Conservation (phyloP, 2,329 filamentous ascomycete genomes). For the Botrytis byssoidea region DNA sequence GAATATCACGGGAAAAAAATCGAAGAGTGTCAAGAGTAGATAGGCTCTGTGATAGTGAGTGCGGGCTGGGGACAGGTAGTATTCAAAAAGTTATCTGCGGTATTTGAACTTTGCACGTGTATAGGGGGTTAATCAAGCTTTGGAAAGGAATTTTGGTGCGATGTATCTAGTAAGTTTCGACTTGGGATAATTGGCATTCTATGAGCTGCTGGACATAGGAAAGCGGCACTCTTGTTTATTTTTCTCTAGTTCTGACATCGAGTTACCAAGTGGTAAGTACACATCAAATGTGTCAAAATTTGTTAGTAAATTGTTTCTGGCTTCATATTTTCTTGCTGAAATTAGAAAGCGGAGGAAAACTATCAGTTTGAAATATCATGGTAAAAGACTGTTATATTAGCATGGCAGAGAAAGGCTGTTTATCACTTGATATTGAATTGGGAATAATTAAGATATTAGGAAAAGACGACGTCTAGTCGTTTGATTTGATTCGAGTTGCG, state of each 20-base stretch:
- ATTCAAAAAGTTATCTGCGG: background rate
- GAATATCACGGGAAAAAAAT: background rate
- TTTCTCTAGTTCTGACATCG: background rate
- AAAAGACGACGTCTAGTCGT: background rate
- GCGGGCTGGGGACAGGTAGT: background rate
- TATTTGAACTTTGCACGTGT: background rate
- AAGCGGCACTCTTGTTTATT: background rate
- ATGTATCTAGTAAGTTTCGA: too few relatives aligned
- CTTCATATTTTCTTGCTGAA: background rate
- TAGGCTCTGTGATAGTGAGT: background rate
- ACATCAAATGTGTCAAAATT: accelerated
- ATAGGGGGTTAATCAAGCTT: background rate
- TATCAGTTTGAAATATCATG: background rate
- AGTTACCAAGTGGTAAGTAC: background rate
- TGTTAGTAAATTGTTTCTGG: background rate
- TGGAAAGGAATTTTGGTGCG: too few relatives aligned
- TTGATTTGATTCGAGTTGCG: background rate
- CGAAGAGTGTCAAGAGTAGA: background rate
- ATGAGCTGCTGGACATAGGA: too few relatives aligned
- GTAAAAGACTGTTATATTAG: background rate
- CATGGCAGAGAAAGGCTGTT: background rate
- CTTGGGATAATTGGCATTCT: too few relatives aligned
- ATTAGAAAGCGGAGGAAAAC: background rate
- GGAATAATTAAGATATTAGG: background rate
- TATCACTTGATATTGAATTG: background rate